Conservation (phyloP, 805 yeast species). For the Cyberlindnera saturnus region DNA sequence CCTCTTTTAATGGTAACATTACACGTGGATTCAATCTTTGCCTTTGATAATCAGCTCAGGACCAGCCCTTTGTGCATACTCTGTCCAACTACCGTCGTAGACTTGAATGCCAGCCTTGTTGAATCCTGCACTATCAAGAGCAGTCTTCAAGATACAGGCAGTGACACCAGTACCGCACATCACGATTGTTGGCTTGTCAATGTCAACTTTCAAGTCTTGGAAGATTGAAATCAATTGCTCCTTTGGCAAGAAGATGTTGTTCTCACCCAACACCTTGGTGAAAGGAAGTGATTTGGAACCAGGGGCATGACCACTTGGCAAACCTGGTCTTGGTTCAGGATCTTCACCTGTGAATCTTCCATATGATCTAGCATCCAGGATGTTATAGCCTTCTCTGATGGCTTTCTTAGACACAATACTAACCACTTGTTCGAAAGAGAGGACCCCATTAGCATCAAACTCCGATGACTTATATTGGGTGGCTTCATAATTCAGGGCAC, state of each 20-base stretch:
- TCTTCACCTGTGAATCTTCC: slow-evolving; percentile 72
- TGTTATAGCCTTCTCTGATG: slow-evolving; percentile 40
- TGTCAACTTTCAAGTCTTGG: slow-evolving; percentile 28
- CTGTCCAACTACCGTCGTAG: slow-evolving; percentile 89
- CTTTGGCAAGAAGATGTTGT: slow-evolving; percentile 39
- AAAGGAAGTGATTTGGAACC: slow-evolving; percentile 78
- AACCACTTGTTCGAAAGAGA: slow-evolving; percentile 60
- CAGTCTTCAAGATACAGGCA: slow-evolving; percentile 80
- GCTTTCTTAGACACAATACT: slow-evolving; percentile 46
- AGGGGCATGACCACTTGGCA: slow-evolving; percentile 87
- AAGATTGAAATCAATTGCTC: slow-evolving; percentile 44
- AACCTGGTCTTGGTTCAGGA: slow-evolving; percentile 86
- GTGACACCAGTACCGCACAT: slow-evolving; percentile 98
- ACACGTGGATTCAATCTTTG: background rate
- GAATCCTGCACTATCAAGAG: slow-evolving; percentile 51
- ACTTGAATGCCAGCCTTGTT: slow-evolving; percentile 42
- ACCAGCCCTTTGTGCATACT: slow-evolving; percentile 77
- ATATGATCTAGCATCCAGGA: slow-evolving; percentile 77
- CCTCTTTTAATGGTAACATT: background rate
- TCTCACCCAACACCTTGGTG: slow-evolving; percentile 46
- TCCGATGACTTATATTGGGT: slow-evolving; percentile 30
- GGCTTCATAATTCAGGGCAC: slow-evolving; percentile 4
- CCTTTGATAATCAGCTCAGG: slow-evolving; percentile 44
- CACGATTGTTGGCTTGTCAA: slow-evolving; percentile 63
- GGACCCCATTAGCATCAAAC: slow-evolving; percentile 43